Evolutionary conservation across 495 filamentous ascomycete species (phyloP).

Genomic region (Neurospora sp.): DNA sequence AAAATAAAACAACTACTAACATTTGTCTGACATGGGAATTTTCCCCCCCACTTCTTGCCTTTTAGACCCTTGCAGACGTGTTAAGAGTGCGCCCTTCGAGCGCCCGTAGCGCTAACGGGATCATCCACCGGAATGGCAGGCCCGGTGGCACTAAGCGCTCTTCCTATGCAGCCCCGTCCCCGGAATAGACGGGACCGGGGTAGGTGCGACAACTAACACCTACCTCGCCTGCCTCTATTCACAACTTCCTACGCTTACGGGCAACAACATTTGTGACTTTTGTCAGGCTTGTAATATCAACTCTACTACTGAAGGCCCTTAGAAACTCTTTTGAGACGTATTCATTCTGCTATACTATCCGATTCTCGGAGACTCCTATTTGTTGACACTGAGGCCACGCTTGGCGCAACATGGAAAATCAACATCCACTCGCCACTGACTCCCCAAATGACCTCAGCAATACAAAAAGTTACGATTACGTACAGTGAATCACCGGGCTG

Average conservation of each 20-base stretch:
- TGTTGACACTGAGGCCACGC: background rate
- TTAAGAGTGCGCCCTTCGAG: background rate
- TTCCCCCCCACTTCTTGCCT: background rate
- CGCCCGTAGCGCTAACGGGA: background rate
- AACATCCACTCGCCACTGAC: background rate
- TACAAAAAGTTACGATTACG: background rate
- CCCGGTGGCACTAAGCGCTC: background rate
- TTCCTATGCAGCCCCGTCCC: background rate
- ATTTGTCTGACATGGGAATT: background rate
- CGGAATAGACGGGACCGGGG: background rate
- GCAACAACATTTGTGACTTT: background rate
- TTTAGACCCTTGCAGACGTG: background rate
- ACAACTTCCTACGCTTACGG: background rate
- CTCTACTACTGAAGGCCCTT: background rate
- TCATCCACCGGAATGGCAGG: background rate
- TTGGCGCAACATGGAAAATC: background rate
- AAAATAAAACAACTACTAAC: background rate
- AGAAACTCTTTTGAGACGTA: background rate
- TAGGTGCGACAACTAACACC: background rate
- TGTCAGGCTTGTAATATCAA: background rate
- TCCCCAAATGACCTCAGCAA: background rate
- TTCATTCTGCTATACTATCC: background rate
- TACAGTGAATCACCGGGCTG: background rate
- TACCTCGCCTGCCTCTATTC: background rate
- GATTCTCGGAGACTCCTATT: background rate